phyloP scores from a whole-genome alignment of 352 stramenopile genomes.

The Globisporangium yorkense region DNA sequence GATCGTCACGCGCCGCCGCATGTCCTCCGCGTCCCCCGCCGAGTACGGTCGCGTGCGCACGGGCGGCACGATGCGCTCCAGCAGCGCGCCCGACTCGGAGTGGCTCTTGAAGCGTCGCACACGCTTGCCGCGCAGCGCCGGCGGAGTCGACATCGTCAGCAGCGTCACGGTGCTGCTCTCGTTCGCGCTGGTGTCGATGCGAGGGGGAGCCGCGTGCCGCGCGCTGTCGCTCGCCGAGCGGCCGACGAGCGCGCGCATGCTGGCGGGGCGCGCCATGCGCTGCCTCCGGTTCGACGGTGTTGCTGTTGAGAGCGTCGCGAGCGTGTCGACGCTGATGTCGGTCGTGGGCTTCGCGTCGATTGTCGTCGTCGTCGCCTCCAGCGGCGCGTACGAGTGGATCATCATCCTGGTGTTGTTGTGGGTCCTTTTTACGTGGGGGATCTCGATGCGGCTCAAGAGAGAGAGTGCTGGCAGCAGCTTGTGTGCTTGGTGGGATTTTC shows the following conservation, averaged over 20 bases:
- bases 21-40: constrained; percentile 38
- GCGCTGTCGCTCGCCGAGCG: constrained; percentile 13
- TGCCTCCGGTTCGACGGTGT: background rate
- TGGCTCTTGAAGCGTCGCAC: constrained; percentile 53
- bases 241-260: constrained; percentile 7
- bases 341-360: background rate
- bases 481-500: constrained; percentile 7
- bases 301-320: background rate
- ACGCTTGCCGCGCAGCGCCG: constrained; percentile 13
- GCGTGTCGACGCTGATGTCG: background rate
- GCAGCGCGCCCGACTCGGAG: constrained; percentile 43
- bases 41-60: constrained; percentile 44
- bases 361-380: constrained; percentile 6
- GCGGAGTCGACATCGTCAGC: constrained; percentile 9
- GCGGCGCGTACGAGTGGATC: constrained; percentile 13
- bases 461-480: background rate
- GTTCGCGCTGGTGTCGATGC: constrained; percentile 12
- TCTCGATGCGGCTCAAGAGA: too few relatives aligned
- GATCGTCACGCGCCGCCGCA: constrained; percentile 47
- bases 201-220: background rate
- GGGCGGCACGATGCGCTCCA: constrained; percentile 33
- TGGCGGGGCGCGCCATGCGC: constrained; percentile 7
- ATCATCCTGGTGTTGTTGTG: constrained; percentile 7
- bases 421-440: background rate
- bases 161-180: constrained; percentile 20